Percentiles rank a stretch among this genome's conserved stretches.
Conservation (phyloP, 441 rosid genomes). For the Daphne laureola region DNA sequence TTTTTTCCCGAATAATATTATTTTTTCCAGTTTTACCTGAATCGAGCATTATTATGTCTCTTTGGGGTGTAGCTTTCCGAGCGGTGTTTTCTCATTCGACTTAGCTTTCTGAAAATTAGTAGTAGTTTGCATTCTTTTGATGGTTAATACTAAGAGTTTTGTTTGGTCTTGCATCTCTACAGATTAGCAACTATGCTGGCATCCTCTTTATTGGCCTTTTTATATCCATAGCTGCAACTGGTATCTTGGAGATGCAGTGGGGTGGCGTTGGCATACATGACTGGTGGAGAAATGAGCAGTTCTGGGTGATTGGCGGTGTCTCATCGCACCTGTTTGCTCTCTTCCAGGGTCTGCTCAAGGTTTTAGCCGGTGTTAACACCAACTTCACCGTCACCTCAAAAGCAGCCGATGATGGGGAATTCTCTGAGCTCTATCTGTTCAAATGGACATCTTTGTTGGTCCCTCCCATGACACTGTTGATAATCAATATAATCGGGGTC, state of each 20-base stretch:
- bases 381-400: slow-evolving; percentile 96
- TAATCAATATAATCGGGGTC: slow-evolving; percentile 72
- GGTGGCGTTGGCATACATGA: slow-evolving; percentile 90
- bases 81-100: slow-evolving; percentile 2
- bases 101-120: slow-evolving; percentile 4
- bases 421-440: slow-evolving; percentile 82
- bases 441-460: slow-evolving; percentile 88
- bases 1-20: no score
- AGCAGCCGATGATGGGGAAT: slow-evolving; percentile 84
- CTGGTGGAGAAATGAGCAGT: slow-evolving; percentile 99
- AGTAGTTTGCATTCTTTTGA: no score
- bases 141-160: no score
- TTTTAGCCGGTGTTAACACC: slow-evolving; percentile 87
- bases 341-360: slow-evolving; percentile 94
- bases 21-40: no score
- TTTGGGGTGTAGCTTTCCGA: no score
- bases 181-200: slow-evolving; percentile 91
- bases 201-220: slow-evolving; percentile 81
- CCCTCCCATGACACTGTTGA: slow-evolving; percentile 73
- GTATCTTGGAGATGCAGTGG: slow-evolving; percentile 95
- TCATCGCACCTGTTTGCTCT: slow-evolving; percentile 94
- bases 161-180: slow-evolving; percentile 10
- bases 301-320: slow-evolving; percentile 98
- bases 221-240: slow-evolving; percentile 72
- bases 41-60: no score